phyloP scores from a whole-genome alignment of 768 basidiomycete genomes.

The Termitomyces sp. region DNA sequence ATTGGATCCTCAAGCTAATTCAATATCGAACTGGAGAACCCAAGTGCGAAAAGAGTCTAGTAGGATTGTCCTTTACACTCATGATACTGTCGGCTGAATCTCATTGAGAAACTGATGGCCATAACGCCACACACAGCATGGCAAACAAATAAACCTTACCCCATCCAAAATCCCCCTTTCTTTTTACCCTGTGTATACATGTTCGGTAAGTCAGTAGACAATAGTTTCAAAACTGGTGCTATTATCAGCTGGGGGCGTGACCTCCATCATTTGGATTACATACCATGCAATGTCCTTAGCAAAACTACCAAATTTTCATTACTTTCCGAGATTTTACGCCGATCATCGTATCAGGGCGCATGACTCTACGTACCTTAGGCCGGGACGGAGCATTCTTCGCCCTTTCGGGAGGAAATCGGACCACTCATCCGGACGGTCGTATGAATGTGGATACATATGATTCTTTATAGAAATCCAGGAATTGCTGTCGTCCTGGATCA shows the following conservation, averaged over 20 bases:
- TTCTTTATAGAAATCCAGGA: not conserved
- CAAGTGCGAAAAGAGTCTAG: not conserved
- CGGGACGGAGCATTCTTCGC: not conserved
- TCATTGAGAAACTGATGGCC: not conserved
- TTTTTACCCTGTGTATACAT: not conserved
- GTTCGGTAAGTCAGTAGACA: not conserved
- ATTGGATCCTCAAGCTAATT: not conserved
- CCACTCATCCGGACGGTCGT: not conserved
- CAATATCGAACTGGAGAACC: not conserved
- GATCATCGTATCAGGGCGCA: not conserved
- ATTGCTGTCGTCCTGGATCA: not conserved
- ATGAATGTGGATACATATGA: not conserved
- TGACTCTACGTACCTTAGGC: not conserved
- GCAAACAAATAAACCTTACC: not conserved
- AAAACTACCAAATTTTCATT: not conserved
- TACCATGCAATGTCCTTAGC: not conserved
- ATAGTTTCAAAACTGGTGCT: not conserved
- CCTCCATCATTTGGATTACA: not conserved
- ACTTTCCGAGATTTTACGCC: not conserved
- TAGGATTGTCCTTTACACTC: not conserved
- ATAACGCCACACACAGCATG: constrained; percentile 7
- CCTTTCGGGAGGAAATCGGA: not conserved
- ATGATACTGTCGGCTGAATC: not conserved
- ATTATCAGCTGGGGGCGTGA: not conserved
- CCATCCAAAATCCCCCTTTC: not conserved